Evolutionary conservation across 1,284 basidiomycete species (phyloP).

Genomic region (Fomitopsis pinicola): DNA sequence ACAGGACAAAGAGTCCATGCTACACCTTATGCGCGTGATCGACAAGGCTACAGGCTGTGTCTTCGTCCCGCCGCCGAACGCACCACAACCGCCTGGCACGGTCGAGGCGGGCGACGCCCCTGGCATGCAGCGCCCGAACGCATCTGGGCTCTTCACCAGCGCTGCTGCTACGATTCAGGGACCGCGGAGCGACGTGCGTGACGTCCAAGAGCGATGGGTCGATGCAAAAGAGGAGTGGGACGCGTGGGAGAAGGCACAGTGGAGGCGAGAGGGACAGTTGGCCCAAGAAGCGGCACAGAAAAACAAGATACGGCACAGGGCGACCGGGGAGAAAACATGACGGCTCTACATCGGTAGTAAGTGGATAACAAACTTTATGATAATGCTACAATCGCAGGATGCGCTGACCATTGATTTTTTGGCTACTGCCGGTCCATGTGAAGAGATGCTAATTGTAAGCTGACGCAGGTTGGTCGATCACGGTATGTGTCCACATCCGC

Average conservation of each 20-base stretch:
- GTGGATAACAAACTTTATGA: background rate
- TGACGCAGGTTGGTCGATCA: no score
- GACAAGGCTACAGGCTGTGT: slow-evolving; percentile 91
- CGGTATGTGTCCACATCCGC: no score
- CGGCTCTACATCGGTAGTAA: background rate
- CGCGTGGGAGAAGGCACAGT: slow-evolving; percentile 67
- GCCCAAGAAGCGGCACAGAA: slow-evolving; percentile 30
- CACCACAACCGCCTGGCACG: slow-evolving; percentile 48
- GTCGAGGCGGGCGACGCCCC: slow-evolving; percentile 38
- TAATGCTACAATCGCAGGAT: background rate
- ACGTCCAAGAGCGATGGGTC: slow-evolving; percentile 88
- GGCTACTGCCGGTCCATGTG: background rate
- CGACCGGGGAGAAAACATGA: slow-evolving; percentile 5
- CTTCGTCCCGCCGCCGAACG: slow-evolving; percentile 61
- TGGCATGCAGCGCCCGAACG: slow-evolving; percentile 54
- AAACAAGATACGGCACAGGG: slow-evolving; percentile 25
- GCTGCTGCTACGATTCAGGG: slow-evolving; percentile 57
- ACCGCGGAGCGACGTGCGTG: slow-evolving; percentile 58
- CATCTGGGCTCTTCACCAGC: slow-evolving; percentile 61
- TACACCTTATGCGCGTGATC: slow-evolving; percentile 75
- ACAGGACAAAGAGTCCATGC: slow-evolving; percentile 91
- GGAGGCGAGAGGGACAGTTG: slow-evolving; percentile 58
- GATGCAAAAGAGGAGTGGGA: slow-evolving; percentile 78
- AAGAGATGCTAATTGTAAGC: no score
- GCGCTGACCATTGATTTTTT: no score